phyloP scores from a whole-genome alignment of 345 rosid species.

The Rhodamnia rubescens region DNA sequence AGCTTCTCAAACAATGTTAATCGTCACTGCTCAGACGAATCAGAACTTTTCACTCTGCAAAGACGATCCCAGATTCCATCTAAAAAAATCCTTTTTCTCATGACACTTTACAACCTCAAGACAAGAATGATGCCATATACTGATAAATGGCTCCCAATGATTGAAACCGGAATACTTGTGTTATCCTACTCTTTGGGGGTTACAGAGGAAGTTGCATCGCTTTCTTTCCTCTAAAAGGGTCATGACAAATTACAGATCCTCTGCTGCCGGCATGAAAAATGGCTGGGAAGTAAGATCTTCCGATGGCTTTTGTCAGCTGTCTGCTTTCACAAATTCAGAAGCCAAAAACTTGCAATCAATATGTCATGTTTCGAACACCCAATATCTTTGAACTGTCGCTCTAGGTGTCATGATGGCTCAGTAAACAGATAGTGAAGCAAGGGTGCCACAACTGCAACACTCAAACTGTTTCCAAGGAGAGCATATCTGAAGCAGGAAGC shows the following conservation, averaged over 20 bases:
- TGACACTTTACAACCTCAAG: not conserved
- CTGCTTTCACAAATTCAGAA: not conserved
- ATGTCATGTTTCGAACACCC: not conserved
- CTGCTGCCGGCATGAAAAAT: not conserved
- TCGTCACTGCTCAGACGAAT: not conserved
- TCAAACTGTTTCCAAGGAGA: constrained; percentile 85
- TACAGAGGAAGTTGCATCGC: not conserved
- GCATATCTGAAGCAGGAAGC: constrained; percentile 55
- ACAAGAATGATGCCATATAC: not conserved
- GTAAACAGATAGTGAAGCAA: constrained; percentile 56
- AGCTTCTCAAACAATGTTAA: not conserved
- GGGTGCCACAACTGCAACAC: constrained; percentile 83
- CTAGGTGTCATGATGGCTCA: constrained; percentile 11
- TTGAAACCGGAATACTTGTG: not conserved
- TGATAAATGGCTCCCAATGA: not conserved
- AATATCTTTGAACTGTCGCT: not conserved
- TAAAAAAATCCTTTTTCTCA: not conserved
- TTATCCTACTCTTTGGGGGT: not conserved
- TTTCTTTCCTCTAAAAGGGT: not conserved
- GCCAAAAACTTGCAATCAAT: not conserved
- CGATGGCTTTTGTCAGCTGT: not conserved
- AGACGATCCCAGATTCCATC: not conserved
- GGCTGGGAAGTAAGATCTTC: not conserved
- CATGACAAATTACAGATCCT: not conserved
- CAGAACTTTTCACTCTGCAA: not conserved